Evolutionary conservation across 2,329 filamentous ascomycete genomes (phyloP).

Genomic region (Claviceps capensis): DNA sequence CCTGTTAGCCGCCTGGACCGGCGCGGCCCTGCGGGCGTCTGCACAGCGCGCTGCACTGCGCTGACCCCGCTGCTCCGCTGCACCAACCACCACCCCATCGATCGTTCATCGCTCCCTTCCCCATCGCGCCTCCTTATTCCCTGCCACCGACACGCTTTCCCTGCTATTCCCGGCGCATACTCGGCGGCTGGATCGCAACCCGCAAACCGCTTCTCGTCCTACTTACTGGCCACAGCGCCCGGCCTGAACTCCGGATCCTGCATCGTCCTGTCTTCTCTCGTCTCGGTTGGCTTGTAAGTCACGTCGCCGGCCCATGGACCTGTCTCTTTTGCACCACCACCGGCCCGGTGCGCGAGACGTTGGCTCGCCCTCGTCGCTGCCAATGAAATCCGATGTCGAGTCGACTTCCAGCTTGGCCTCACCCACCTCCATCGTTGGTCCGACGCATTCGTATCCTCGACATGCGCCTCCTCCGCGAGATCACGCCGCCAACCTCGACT

Average conservation of each 20-base stretch:
- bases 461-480: slow-evolving; percentile 3
- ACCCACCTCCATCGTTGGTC: neutral
- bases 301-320: slow-evolving; percentile 3
- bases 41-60: neutral
- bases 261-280: neutral
- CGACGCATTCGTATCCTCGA: slow-evolving; percentile 4
- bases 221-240: neutral
- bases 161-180: slow-evolving; percentile 4
- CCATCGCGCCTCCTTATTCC: slow-evolving; percentile 15
- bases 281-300: neutral
- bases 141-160: slow-evolving; percentile 13
- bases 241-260: neutral
- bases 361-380: slow-evolving; percentile 1
- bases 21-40: neutral
- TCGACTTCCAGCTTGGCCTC: slow-evolving; percentile 4
- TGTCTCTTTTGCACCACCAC: slow-evolving; percentile 6
- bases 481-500: slow-evolving; percentile 7
- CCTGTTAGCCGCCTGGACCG: neutral
- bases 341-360: slow-evolving; percentile 2
- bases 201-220: neutral
- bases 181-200: neutral
- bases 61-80: neutral
- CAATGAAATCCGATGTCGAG: slow-evolving; percentile 4
- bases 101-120: neutral
- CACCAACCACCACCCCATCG: neutral